Conservation (phyloP, 192 early-diverging fungal genomes). For the Thamnidium elegans region DNA sequence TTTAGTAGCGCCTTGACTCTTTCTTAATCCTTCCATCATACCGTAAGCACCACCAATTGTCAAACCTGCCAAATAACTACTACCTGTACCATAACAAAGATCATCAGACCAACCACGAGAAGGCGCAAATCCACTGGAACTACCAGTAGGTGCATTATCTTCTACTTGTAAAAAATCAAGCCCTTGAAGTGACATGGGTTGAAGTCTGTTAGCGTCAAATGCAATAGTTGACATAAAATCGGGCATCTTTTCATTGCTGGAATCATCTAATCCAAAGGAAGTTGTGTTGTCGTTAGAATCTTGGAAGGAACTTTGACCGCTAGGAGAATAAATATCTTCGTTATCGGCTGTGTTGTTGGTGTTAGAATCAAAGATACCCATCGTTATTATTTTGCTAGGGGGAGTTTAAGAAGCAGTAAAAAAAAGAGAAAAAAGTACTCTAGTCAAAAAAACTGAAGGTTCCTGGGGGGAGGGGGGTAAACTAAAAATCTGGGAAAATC, state of each 20-base stretch:
- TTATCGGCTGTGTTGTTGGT: background rate
- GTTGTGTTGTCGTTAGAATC: background rate
- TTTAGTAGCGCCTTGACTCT: constrained; percentile 55
- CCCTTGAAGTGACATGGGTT: constrained; percentile 53
- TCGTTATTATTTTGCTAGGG: background rate
- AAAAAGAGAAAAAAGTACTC: too few relatives aligned
- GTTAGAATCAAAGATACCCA: constrained; percentile 19
- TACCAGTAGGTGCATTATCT: constrained; percentile 26
- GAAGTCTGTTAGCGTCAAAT: constrained; percentile 42
- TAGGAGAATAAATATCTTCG: constrained; percentile 20
- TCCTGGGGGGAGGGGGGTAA: too few relatives aligned
- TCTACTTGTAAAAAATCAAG: constrained; percentile 57
- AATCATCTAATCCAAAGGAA: constrained; percentile 15
- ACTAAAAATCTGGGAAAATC: too few relatives aligned
- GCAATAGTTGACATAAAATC: constrained; percentile 48
- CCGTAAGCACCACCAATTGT: constrained; percentile 72
- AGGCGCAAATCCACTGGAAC: constrained; percentile 53
- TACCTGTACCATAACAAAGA: constrained; percentile 81
- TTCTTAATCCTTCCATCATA: constrained; percentile 70
- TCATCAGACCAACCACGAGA: constrained; percentile 78
- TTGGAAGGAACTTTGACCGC: background rate
- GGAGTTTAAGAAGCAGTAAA: too few relatives aligned
- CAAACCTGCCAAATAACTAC: constrained; percentile 73
- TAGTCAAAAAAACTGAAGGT: too few relatives aligned
- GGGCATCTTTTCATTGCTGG: constrained; percentile 43